phyloP scores from a whole-genome alignment of 441 rosid genomes.

The Hura crepitans region DNA sequence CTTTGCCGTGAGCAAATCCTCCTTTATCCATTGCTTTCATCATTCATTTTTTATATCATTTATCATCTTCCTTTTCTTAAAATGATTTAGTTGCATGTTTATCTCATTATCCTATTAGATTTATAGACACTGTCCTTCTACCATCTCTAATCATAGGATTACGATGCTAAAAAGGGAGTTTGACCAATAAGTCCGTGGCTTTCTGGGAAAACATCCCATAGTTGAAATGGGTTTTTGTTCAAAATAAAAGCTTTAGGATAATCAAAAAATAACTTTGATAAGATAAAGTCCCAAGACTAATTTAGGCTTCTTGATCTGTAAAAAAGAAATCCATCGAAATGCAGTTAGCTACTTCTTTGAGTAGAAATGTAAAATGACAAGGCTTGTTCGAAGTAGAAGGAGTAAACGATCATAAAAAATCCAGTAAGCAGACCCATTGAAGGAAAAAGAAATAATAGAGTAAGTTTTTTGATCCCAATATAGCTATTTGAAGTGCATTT shows the following conservation, averaged over 20 bases:
- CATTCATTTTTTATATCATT: too few species aligned
- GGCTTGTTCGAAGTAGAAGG: conserved; percentile 20
- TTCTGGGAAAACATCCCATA: conserved; percentile 40
- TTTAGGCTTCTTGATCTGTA: conserved; percentile 73
- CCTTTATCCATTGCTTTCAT: too few species aligned
- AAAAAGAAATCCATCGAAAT: conserved; percentile 72
- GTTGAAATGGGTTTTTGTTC: conserved; percentile 42
- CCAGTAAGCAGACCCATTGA: conserved; percentile 62
- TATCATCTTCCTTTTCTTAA: too few species aligned
- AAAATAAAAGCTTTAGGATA: conserved; percentile 62
- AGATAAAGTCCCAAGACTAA: conserved; percentile 65
- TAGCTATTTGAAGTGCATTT: too few species aligned
- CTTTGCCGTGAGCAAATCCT: too few species aligned
- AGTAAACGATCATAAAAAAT: conserved; percentile 41
- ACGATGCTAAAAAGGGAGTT: conserved; percentile 66
- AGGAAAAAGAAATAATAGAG: conserved; percentile 51
- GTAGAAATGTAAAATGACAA: conserved; percentile 28
- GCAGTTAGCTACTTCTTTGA: conserved; percentile 77
- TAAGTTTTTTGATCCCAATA: too few species aligned
- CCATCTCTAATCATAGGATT: conserved; percentile 79
- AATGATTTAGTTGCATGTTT: too few species aligned
- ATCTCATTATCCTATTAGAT: too few species aligned
- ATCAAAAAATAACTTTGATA: conserved; percentile 54
- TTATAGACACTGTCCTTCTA: conserved; percentile 66
- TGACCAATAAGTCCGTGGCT: conserved; percentile 61